A percentile compares a stretch with the other conserved stretches of the same genome.
phyloP scores from a whole-genome alignment of 352 stramenopile species.

The Pythium phragmiticola region DNA sequence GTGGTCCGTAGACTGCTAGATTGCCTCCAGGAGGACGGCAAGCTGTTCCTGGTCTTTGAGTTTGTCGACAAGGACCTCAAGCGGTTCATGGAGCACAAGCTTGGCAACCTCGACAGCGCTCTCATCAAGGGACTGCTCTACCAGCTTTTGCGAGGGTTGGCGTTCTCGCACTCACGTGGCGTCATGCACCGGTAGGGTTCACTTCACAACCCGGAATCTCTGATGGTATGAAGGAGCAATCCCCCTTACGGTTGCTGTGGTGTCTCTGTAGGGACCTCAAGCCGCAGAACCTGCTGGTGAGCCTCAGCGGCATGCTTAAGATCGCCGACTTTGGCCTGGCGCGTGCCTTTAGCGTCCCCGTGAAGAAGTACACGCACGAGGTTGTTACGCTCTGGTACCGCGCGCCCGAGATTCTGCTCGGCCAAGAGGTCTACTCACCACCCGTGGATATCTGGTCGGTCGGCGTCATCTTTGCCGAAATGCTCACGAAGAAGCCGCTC shows the following conservation, averaged over 20 bases:
- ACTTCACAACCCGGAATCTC: neutral
- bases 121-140: conserved; percentile 88
- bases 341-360: conserved; percentile 97
- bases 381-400: conserved; percentile 99
- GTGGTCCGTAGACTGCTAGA: conserved; percentile 74
- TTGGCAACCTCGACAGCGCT: conserved; percentile 68
- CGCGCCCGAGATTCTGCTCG: conserved; percentile 97
- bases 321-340: conserved; percentile 99
- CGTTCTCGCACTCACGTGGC: conserved; percentile 98
- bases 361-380: conserved; percentile 98
- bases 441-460: conserved; percentile 88
- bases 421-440: conserved; percentile 87
- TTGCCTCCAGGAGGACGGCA: conserved; percentile 98
- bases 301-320: conserved; percentile 97
- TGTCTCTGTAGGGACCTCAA: conserved; percentile 91
- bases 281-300: conserved; percentile 98
- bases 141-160: conserved; percentile 98
- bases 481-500: conserved; percentile 80
- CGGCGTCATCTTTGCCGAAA: conserved; percentile 85
- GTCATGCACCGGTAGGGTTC: conserved; percentile 69
- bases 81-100: conserved; percentile 92
- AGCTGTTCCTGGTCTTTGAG: conserved; percentile 99
- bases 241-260: neutral
- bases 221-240: neutral
- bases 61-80: conserved; percentile 98